These are phyloP conservation scores for Echeveria elegans DNA, from an alignment of 164 flowering plant genomes.

Conservation along the genomic window DNA sequence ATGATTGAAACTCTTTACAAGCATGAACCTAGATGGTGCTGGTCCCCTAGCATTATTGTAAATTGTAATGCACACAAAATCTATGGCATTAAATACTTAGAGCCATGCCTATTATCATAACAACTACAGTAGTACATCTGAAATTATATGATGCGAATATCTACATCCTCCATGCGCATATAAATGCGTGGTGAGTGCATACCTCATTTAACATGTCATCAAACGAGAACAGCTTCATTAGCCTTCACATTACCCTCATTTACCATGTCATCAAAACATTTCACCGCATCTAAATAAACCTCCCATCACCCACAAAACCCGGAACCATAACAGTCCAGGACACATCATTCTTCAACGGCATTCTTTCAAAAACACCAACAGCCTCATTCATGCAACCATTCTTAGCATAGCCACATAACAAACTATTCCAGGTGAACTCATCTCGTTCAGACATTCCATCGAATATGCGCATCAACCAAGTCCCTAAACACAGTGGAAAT, in stretches of 20 bases:
- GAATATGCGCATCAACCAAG: conserved; percentile 30
- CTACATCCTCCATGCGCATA: background rate
- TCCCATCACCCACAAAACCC: conserved; percentile 28
- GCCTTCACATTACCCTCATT: conserved; percentile 20
- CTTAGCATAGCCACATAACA: conserved; percentile 34
- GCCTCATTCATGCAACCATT: conserved; percentile 33
- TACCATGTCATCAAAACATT: conserved; percentile 20
- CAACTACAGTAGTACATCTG: background rate
- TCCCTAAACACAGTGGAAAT: conserved; percentile 20
- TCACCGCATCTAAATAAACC: conserved; percentile 33
- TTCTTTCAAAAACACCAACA: conserved; percentile 23
- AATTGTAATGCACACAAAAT: too few species aligned
- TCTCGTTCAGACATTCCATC: conserved; percentile 39
- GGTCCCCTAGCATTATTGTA: background rate
- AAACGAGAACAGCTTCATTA: conserved; percentile 44
- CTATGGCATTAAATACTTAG: too few species aligned
- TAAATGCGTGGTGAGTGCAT: too few species aligned
- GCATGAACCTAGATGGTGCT: background rate
- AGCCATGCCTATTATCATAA: too few species aligned
- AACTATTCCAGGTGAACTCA: conserved; percentile 46
- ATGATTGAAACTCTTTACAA: background rate
- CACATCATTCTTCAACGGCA: conserved; percentile 39
- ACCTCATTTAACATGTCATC: conserved; percentile 12
- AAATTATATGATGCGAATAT: background rate
- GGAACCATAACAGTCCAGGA: conserved; percentile 50